Base-by-base conservation (phyloP, 2,329 filamentous ascomycete species). In the Immersiporthe knoxdaviesiana region DNA sequence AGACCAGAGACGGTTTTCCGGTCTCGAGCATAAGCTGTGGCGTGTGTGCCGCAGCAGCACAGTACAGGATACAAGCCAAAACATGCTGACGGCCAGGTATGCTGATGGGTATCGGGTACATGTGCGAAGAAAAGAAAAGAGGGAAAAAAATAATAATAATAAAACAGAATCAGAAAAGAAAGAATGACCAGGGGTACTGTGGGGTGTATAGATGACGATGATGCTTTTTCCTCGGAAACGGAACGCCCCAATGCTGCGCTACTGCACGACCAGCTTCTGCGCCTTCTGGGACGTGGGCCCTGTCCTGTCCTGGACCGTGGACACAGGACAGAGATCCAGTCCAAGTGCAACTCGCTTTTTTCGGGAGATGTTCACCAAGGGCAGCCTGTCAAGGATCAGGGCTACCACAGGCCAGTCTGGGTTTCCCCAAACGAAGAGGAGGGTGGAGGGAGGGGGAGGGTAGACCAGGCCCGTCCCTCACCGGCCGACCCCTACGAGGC, bases 21-120 rank as follows among this genome's bases (percentile, higher is more conserved):
- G 54, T 65, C 50, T 67, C 56, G 60, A 67, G 67, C 67, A 63
- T 69, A 71, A 69, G 70, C 70, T 71, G 70, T 69, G 68, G 68
- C 63, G 35, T 71, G 35, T 66, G 64, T 56, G 64, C 62, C 54
- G 70, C 67, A 65, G 44, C 44, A 47, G 44, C 21, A 47, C 18
- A 47, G 67, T 69, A 71, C 67, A 69, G 67, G 70, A 64, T 71
- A 69, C 70, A 71, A 65, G n/a, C 60, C 37, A 59, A 8, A 62
- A 69, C 70, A 65, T 67, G 50, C 47, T 64, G 56, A 16, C 41
- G 64, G 10, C 39, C 24, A 61, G 65, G 59, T 66, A 66, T 32
- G 54, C 52, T 14, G 60, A 50, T 60, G 61, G 63, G 70, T 69
- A 69, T 67, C 58, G 39, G 61, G 60, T 71, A 71, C 70, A 65